Evolutionary conservation across 306 rosid genomes (phyloP).

Genomic region (Mimosa pudica): DNA sequence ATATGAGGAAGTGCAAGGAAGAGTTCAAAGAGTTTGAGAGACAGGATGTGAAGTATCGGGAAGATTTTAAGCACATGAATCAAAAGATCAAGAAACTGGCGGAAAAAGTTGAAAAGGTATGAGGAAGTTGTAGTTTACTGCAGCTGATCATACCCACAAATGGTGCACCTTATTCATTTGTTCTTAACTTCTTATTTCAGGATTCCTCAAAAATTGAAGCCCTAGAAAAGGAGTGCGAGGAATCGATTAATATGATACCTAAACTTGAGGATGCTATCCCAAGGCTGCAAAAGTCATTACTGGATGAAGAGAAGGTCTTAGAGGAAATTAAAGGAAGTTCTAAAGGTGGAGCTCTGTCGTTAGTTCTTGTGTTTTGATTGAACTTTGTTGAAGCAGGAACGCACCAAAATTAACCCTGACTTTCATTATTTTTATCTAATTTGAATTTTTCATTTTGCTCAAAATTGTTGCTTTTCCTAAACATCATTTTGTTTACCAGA

Average conservation of each 20-base stretch:
- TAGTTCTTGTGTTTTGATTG: constrained; percentile 13
- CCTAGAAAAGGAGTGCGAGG: constrained; percentile 71
- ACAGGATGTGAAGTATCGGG: constrained; percentile 87
- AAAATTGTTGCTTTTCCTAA: constrained; percentile 16
- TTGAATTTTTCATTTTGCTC: background rate
- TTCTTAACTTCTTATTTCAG: constrained; percentile 52
- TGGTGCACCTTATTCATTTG: constrained; percentile 33
- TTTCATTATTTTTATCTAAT: background rate
- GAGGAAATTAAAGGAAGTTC: constrained; percentile 82
- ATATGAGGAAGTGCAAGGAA: constrained; percentile 81
- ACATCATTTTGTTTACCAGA: background rate
- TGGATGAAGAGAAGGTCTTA: constrained; percentile 74
- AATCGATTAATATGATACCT: constrained; percentile 74
- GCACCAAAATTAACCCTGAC: background rate
- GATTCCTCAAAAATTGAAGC: constrained; percentile 70
- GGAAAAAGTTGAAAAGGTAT: constrained; percentile 84
- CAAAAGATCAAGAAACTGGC: constrained; percentile 87
- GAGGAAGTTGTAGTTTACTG: constrained; percentile 27
- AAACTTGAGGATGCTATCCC: constrained; percentile 78
- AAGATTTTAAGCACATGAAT: constrained; percentile 80
- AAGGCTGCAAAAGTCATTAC: constrained; percentile 67
- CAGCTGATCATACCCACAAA: constrained; percentile 6
- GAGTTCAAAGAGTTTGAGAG: constrained; percentile 94
- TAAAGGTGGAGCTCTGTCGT: constrained; percentile 55
- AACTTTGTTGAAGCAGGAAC: constrained; percentile 9